Evolutionary conservation across 495 filamentous ascomycete genomes (phyloP), one percentile per base, ranked within the genome.

Genomic region (Lepidopterella palustris): DNA sequence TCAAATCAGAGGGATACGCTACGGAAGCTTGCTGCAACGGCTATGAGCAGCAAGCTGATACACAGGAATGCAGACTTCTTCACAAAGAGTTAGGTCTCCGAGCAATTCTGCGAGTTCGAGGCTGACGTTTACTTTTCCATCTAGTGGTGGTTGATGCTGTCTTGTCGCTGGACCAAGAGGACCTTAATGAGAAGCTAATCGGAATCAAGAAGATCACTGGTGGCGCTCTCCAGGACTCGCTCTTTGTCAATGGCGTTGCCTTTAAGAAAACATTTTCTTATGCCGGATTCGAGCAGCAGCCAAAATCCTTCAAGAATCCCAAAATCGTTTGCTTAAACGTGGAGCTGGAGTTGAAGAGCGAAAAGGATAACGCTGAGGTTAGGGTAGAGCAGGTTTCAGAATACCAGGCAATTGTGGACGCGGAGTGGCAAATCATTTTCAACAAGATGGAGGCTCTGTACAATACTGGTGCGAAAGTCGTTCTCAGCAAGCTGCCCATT

Each of bases 211-310:
- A 96, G 76, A 87, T 97, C 59, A 92, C 92, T 51, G 93, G 93
- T 71, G 93, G 93, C 76, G 95, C 90, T 48, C 83, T 98, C 20
- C 92, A 96, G 70, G 93, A 98, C 71, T 96, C 92, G 8, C 83
- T 97, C 31, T 98, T 97, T 77, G 87, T 98, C 65, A 92, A 98
- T 72, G 93, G 93, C 71, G 93, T 98, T 47, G 92, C 93, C 32
- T 98, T 98, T 80, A 98, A 98, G 82, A 98, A 98, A 80, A 98
- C 93, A 45, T 98, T 98, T 77, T 90, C 93, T 39, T 98, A 98
- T 71, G 93, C 93, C 67, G 93, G 93, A 66, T 98, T 98, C 76
- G 93, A 98, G 75, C 93, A 98, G 74, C 93, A 98, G 77, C 93
- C 93, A 56, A 98, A 98, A 75, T 87, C 80, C 32, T 97, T 98